phyloP scores from a whole-genome alignment of 75 land plant genomes.

The Pinus albicaulis region DNA sequence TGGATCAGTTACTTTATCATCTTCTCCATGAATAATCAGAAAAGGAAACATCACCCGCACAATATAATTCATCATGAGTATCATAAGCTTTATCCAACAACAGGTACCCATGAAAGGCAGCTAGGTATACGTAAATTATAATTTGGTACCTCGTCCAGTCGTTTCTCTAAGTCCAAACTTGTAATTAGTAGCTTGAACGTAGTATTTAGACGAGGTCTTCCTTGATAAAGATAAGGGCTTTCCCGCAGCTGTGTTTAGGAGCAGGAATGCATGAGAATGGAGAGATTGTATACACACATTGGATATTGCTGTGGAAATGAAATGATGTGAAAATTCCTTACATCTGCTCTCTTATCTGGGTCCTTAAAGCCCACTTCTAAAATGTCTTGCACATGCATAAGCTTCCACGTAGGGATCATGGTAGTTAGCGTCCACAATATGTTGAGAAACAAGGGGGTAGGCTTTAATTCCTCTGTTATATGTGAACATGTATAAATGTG shows the following conservation, averaged over 20 bases:
- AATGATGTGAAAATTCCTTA: neutral
- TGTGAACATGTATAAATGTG: slow-evolving; percentile 7
- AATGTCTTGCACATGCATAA: slow-evolving; percentile 46
- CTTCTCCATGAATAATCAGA: slow-evolving; percentile 75
- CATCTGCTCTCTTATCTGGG: slow-evolving; percentile 38
- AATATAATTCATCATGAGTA: neutral
- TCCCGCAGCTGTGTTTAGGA: slow-evolving; percentile 43
- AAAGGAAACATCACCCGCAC: slow-evolving; percentile 75
- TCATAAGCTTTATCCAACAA: no score
- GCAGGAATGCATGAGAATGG: neutral
- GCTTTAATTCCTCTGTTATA: slow-evolving; percentile 70
- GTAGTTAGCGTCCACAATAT: slow-evolving; percentile 19
- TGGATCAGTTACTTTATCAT: slow-evolving; percentile 82
- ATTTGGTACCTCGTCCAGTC: slow-evolving; percentile 48
- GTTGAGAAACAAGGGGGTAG: slow-evolving; percentile 41
- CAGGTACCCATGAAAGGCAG: no score
- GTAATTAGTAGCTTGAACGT: slow-evolving; percentile 61
- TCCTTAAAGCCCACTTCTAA: slow-evolving; percentile 28
- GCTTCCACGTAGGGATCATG: slow-evolving; percentile 56
- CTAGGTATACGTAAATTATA: no score
- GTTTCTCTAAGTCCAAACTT: slow-evolving; percentile 60
- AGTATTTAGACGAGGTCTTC: slow-evolving; percentile 69
- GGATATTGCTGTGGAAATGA: no score
- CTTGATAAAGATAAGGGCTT: slow-evolving; percentile 75
- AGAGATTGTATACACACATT: no score